phyloP scores from a whole-genome alignment of 257 asterid genomes.

The Lycium barbarum region DNA sequence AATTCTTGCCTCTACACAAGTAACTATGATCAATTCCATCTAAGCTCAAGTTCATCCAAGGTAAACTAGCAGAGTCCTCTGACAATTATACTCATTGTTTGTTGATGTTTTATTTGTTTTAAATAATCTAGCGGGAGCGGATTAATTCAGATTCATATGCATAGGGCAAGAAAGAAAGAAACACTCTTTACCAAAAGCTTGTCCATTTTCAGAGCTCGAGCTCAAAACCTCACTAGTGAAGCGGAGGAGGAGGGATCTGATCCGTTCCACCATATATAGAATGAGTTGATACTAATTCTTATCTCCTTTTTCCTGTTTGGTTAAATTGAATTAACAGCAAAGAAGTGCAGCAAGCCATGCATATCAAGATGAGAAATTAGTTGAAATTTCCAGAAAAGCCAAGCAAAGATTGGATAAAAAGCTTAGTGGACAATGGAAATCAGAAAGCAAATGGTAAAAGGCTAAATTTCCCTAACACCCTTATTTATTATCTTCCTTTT shows the following conservation, averaged over 20 bases:
- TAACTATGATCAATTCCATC: slow-evolving; percentile 40
- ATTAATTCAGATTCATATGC: no score
- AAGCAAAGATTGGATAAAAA: slow-evolving; percentile 66
- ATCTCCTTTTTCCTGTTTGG: background rate
- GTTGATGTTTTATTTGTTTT: no score
- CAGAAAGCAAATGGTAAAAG: slow-evolving; percentile 41
- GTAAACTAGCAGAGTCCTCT: slow-evolving; percentile 30
- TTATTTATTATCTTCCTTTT: background rate
- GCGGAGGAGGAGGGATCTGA: background rate
- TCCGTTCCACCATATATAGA: background rate
- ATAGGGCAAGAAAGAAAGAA: no score
- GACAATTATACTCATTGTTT: background rate
- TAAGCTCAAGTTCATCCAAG: slow-evolving; percentile 36
- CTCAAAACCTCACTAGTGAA: background rate
- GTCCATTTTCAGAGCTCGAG: background rate
- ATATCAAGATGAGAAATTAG: slow-evolving; percentile 37
- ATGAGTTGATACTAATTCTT: background rate
- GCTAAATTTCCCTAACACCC: background rate
- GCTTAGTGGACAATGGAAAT: slow-evolving; percentile 44
- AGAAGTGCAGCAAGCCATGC: slow-evolving; percentile 38
- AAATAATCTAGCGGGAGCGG: no score
- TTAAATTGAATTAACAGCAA: slow-evolving; percentile 30
- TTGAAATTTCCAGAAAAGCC: slow-evolving; percentile 49
- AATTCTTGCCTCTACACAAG: slow-evolving; percentile 44
- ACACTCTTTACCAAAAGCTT: no score